Conservation (phyloP, 2,329 filamentous ascomycete species). For the Colletotrichum orbiculare region DNA sequence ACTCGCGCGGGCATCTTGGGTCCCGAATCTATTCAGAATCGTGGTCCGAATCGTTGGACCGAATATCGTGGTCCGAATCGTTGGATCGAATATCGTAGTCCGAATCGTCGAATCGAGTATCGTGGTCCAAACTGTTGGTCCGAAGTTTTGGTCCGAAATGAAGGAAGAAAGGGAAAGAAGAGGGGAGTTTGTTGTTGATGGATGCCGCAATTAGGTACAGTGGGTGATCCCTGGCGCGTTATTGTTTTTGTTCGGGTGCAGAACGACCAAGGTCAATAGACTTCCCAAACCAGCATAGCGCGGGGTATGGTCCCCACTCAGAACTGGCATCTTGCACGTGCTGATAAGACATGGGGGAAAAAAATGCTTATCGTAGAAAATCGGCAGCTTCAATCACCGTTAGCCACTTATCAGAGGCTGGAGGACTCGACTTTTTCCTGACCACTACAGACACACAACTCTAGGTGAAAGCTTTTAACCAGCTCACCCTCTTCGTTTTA, state of each 20-base stretch:
- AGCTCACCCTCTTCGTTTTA: background rate
- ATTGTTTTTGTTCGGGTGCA: constrained; percentile 36
- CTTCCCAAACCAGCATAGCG: constrained; percentile 35
- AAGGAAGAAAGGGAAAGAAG: constrained; percentile 23
- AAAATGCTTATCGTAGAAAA: constrained; percentile 35
- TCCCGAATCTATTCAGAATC: too few relatives aligned
- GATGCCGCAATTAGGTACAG: constrained; percentile 22
- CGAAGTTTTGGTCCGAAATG: background rate
- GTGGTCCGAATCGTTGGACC: constrained; percentile 7
- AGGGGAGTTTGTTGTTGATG: constrained; percentile 24
- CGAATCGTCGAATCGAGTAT: background rate
- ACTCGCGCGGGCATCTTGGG: constrained; percentile 61
- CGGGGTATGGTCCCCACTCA: constrained; percentile 31
- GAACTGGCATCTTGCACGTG: constrained; percentile 25
- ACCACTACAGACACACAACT: background rate
- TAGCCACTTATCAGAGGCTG: constrained; percentile 3
- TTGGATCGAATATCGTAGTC: background rate
- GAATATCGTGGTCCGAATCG: background rate
- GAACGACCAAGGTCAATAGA: constrained; percentile 36
- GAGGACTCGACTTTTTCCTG: constrained; percentile 34
- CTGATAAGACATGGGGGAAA: constrained; percentile 35
- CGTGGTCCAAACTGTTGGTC: background rate
- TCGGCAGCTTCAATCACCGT: constrained; percentile 13
- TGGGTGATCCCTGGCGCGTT: constrained; percentile 34
- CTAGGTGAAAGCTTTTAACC: background rate